These are phyloP conservation scores for Colletotrichum limetticola DNA, from an alignment of 2,329 filamentous ascomycete genomes.

Conservation along the genomic window DNA sequence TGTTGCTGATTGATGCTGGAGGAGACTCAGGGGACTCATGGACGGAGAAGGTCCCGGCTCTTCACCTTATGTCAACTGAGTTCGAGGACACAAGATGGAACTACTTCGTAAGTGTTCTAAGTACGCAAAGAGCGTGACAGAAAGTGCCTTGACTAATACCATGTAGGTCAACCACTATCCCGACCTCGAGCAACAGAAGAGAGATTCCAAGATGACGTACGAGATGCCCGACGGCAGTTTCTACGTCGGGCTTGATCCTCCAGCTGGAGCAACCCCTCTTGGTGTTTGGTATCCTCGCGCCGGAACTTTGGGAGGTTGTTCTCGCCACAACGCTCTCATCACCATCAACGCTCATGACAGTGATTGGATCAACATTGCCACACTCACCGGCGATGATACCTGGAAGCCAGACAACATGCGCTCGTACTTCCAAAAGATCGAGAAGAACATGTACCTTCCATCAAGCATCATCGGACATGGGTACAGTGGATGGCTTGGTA, in stretches of 20 bases:
- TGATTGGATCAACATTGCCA: conserved; percentile 68
- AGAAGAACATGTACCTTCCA: conserved; percentile 64
- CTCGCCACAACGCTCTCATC: conserved; percentile 70
- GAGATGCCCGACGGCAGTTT: conserved; percentile 46
- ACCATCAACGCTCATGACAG: conserved; percentile 66
- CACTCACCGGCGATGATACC: conserved; percentile 67
- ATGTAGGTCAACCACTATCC: conserved; percentile 68
- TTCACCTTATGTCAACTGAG: conserved; percentile 33
- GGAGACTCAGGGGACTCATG: conserved; percentile 57
- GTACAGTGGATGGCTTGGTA: conserved; percentile 61
- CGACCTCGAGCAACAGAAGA: conserved; percentile 56
- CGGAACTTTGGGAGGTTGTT: conserved; percentile 59
- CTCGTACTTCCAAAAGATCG: conserved; percentile 65
- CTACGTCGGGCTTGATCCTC: conserved; percentile 40
- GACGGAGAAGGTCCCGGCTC: conserved; percentile 23
- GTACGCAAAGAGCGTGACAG: not conserved
- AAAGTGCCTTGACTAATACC: not conserved
- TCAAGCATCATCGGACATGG: conserved; percentile 55
- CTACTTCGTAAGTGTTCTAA: not conserved
- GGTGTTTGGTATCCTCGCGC: conserved; percentile 54
- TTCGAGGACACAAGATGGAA: conserved; percentile 31
- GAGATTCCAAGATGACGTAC: conserved; percentile 61
- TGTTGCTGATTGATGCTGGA: conserved; percentile 67
- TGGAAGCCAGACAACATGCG: conserved; percentile 71
- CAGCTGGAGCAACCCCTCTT: conserved; percentile 37